Evolutionary conservation across 768 basidiomycete species (phyloP), one percentile per base, ranked within the genome.

Genomic region (Gelatoporia subvermispora): DNA sequence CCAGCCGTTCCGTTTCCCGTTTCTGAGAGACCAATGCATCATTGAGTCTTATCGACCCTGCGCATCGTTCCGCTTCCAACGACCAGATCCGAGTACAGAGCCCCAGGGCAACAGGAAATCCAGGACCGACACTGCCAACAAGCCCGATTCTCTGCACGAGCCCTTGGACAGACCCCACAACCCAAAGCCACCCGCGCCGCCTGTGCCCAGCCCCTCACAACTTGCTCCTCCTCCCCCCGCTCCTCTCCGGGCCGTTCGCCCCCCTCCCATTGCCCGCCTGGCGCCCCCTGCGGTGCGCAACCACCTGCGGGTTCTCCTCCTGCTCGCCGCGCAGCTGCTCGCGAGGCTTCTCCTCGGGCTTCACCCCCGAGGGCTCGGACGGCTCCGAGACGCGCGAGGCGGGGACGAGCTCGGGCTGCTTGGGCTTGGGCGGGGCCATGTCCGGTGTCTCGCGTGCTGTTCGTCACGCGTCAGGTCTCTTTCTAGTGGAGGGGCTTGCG

Each of bases 291-390:
- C 35, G 34, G 22, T 60, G 56, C 47, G 53, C 57, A 28, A 60
- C 48, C 24, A 61, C 45, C 58, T 66, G 66, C 39, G 65, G 63
- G 54, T 68, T 65, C 62, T 65, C 65, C 53, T 59, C 64, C 54
- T 66, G 62, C 48, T 46, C 49, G 28, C 53, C 43, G 4, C 57
- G 56, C 37, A 62, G 42, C 54, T 62, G 60, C 17, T 50, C 47
- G 34, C 52, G 45, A 9, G 62, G 55, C 47, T 61, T 60, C 44
- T 66, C 60, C 43, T 48, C 58, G 3, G 64, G 66, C 23, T 25
- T 45, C 18, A 57, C 17, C 37, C 55, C 42, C 13, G 64, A 60
- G 13, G 59, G 60, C 57, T 65, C 60, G 16, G 63, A 65, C 13
- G 64, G 65, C 57, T 65, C 60, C 13, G 58, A 51, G 47, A 56